Evolutionary conservation across 176 grass and related monocot genomes (phyloP), one percentile per base, ranked within the genome.

Genomic region (Phoenix roebelenii): DNA sequence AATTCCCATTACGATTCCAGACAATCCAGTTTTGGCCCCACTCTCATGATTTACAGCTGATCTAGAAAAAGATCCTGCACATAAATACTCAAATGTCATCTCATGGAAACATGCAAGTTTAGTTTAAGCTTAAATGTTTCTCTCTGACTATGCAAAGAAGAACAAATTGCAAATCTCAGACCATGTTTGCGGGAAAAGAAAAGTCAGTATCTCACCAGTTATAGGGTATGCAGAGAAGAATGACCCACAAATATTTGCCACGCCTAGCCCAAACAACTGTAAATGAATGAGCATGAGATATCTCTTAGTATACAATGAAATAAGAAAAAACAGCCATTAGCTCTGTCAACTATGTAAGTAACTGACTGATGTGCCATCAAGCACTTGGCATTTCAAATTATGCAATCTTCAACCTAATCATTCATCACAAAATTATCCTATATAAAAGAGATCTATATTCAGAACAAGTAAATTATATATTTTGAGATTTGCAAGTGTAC

Each of bases 11-110:
- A 68, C 73, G n/a, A 97, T 91, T 73, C 87, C 87, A 50, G 92
- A 97, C 76, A 97, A 80, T 52, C 92, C 87, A 30, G 83, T 85
- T 68, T 66, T 76, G 70, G 92, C 92, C 22, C 83, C 87, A 49
- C 87, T 90, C 77, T 97, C 92, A 77, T 97, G 81, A 85, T 97
- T 97, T 54, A 96, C 92, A 59, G 87, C 92, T 72, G 92, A 90
- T 64, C 92, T 90, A 52, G 87, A 97, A 97, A 97, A 97, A 51
- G 92, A 97, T 50, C 92, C 87, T 97, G 65, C 55, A 81, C 32
- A 25, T 61, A 90, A 57, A 78, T 59, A 48, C 22, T 20, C 23
- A 9, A 65, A 60, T 64, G 54, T 59, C 75, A 77, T 49, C 25
- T 65, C 71, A 50, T 1, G 16, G 70, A 73, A 29, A 5, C 60